Evolutionary conservation across 2,329 filamentous ascomycete species (phyloP).

Genomic region (Botrytis fragariae): DNA sequence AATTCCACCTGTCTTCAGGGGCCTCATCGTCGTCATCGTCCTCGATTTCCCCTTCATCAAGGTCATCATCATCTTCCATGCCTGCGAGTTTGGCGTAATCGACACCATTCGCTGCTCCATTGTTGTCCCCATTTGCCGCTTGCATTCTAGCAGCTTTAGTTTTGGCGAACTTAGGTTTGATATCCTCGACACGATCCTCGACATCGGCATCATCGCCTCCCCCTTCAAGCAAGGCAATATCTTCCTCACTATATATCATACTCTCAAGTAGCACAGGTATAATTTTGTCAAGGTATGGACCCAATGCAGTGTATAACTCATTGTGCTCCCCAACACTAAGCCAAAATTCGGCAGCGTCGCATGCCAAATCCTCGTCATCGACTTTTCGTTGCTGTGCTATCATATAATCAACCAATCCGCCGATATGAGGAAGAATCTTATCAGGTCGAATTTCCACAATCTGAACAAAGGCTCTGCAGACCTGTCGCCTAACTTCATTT

Average conservation of each 20-base stretch:
- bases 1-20: constrained; percentile 89
- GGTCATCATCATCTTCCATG: constrained; percentile 59
- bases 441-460: constrained; percentile 88
- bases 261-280: constrained; percentile 87
- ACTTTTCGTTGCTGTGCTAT: constrained; percentile 78
- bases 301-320: constrained; percentile 71
- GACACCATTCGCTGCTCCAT: constrained; percentile 55
- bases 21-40: constrained; percentile 76
- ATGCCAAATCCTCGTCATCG: constrained; percentile 83
- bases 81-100: constrained; percentile 51
- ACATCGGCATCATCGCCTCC: constrained; percentile 87
- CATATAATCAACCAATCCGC: constrained; percentile 88
- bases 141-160: constrained; percentile 49
- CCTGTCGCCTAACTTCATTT: constrained; percentile 82
- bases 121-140: constrained; percentile 43
- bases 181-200: constrained; percentile 85
- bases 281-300: constrained; percentile 77
- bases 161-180: constrained; percentile 89
- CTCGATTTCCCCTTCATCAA: constrained; percentile 86
- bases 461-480: constrained; percentile 89
- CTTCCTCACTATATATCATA: constrained; percentile 96
- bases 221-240: constrained; percentile 79
- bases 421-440: constrained; percentile 84
- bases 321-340: constrained; percentile 87
- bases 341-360: constrained; percentile 98